Percentiles rank a stretch among this genome's conserved stretches.
phyloP scores from a whole-genome alignment of 108 stramenopile species.

The Stephanodiscus minutulus region DNA sequence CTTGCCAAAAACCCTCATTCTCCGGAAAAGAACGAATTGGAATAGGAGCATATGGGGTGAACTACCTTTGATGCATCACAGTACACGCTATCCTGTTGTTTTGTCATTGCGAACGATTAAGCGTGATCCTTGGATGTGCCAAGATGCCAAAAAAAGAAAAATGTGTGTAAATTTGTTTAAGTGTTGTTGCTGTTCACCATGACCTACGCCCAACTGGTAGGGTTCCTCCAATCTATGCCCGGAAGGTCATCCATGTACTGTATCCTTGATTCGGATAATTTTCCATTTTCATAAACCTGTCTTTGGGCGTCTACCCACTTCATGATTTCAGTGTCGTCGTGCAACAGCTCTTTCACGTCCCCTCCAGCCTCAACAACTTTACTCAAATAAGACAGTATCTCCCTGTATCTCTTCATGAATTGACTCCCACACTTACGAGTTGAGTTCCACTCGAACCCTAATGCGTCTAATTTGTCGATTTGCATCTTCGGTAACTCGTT shows the following conservation, averaged over 20 bases:
- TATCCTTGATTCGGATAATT: conserved; percentile 64
- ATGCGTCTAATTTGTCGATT: conserved; percentile 50
- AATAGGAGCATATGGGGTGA: neutral
- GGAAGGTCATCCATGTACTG: conserved; percentile 66
- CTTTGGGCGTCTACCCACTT: conserved; percentile 67
- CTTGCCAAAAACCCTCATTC: conserved; percentile 72
- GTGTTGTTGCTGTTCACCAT: too few relatives aligned
- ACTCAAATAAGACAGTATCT: conserved; percentile 35
- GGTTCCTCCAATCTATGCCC: conserved; percentile 44
- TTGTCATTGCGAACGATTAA: neutral
- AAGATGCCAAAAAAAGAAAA: too few relatives aligned
- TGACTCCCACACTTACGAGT: conserved; percentile 73
- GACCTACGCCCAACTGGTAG: conserved; percentile 6
- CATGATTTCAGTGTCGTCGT: conserved; percentile 37
- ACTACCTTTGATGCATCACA: neutral
- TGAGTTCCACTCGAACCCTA: conserved; percentile 75
- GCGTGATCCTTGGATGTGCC: neutral
- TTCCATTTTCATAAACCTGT: conserved; percentile 55
- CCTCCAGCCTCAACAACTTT: conserved; percentile 28
- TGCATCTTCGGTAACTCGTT: conserved; percentile 57
- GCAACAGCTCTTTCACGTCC: conserved; percentile 24
- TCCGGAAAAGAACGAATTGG: conserved; percentile 65
- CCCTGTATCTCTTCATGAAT: conserved; percentile 75
- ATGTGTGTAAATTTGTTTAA: neutral
- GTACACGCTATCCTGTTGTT: neutral